These are phyloP conservation scores for Phaeosphaeriaceae sp. DNA, from an alignment of 2,329 filamentous ascomycete species.

Conservation along the genomic window DNA sequence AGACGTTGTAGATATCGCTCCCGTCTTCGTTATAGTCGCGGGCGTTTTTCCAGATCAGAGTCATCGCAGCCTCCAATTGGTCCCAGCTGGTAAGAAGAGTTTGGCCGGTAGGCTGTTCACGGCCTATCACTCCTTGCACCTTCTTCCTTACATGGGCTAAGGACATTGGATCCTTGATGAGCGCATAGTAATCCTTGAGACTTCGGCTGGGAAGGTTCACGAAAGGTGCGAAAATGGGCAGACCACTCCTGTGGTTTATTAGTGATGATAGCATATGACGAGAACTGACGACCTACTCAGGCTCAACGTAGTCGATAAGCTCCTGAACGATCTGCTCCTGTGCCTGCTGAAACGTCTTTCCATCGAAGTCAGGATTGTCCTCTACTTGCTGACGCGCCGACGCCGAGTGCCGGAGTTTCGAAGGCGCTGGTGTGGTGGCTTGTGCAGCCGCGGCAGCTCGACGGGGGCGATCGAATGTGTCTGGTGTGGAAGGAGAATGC, in stretches of 20 bases:
- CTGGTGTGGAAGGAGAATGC: conserved; percentile 31
- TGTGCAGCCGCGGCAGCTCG: conserved; percentile 37
- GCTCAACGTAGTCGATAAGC: conserved; percentile 70
- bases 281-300: conserved; percentile 26
- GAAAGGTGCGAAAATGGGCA: conserved; percentile 77
- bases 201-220: conserved; percentile 77
- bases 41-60: conserved; percentile 86
- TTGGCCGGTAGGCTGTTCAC: conserved; percentile 64
- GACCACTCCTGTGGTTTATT: conserved; percentile 55
- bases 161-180: conserved; percentile 82
- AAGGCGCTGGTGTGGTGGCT: conserved; percentile 41
- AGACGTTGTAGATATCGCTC: conserved; percentile 80
- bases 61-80: conserved; percentile 79
- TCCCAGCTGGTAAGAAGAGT: conserved; percentile 85
- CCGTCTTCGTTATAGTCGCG: conserved; percentile 91
- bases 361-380: conserved; percentile 44
- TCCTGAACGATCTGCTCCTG: conserved; percentile 86
- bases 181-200: conserved; percentile 84
- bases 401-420: conserved; percentile 40
- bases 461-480: conserved; percentile 40
- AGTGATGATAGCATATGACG: conserved; percentile 1
- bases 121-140: conserved; percentile 74
- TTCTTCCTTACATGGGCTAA: conserved; percentile 79
- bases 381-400: conserved; percentile 30
- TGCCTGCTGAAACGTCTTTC: conserved; percentile 80